Conservation (phyloP, 306 rosid species). For the Citrullus amarus region DNA sequence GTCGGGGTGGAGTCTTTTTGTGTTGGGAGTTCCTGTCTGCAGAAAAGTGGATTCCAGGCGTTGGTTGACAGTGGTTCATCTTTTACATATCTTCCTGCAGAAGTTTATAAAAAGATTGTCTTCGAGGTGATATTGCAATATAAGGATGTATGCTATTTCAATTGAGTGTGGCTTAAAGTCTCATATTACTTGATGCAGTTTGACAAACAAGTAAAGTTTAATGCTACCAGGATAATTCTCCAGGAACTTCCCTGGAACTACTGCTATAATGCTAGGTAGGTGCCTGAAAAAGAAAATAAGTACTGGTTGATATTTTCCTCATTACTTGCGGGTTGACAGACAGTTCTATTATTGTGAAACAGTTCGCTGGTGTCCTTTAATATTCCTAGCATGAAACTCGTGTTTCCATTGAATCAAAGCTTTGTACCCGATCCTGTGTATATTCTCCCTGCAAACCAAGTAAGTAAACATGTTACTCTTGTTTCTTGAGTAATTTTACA, state of each 20-base stretch:
- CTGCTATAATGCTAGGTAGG: slow-evolving; percentile 47
- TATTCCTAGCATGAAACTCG: slow-evolving; percentile 27
- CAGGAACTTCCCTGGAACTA: slow-evolving; percentile 25
- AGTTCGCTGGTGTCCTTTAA: slow-evolving; percentile 26
- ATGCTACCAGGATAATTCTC: slow-evolving; percentile 24
- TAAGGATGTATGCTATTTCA: neutral
- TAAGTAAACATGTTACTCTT: slow-evolving; percentile 6
- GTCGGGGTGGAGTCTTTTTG: slow-evolving; percentile 45
- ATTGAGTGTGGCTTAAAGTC: neutral
- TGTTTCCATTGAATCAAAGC: slow-evolving; percentile 31
- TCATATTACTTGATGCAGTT: slow-evolving; percentile 30
- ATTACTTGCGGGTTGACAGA: slow-evolving; percentile 15
- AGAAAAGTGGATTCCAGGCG: slow-evolving; percentile 28
- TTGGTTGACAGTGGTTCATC: slow-evolving; percentile 44
- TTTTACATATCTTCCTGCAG: slow-evolving; percentile 47
- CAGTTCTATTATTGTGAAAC: slow-evolving; percentile 14
- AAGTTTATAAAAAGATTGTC: slow-evolving; percentile 26
- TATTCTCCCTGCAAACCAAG: slow-evolving; percentile 12
- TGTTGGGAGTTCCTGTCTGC: slow-evolving; percentile 38
- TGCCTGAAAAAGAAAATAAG: slow-evolving; percentile 1
- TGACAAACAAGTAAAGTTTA: slow-evolving; percentile 30
- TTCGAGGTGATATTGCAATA: slow-evolving; percentile 25
- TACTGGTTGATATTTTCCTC: neutral
- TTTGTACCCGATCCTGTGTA: slow-evolving; percentile 31
- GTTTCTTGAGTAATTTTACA: neutral